Evolutionary conservation across 805 yeast species (phyloP).

Genomic region (Metschnikowia baotianmanensis): DNA sequence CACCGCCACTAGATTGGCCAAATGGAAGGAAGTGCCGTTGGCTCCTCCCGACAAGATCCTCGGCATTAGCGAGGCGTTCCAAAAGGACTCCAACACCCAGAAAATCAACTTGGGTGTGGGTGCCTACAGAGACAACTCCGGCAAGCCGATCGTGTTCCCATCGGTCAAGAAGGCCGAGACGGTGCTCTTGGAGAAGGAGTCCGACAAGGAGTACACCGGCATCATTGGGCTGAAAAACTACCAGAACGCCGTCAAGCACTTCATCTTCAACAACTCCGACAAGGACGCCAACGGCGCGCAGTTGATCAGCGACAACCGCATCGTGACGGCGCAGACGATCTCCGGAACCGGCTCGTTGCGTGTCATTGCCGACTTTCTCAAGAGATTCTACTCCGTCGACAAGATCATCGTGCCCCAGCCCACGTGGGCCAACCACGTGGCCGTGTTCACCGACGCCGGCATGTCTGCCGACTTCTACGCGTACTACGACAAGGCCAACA

Average conservation of each 20-base stretch:
- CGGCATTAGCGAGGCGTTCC: slow-evolving; percentile 74
- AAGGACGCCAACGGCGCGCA: slow-evolving; percentile 53
- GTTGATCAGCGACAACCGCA: slow-evolving; percentile 57
- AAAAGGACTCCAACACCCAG: slow-evolving; percentile 56
- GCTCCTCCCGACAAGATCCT: slow-evolving; percentile 85
- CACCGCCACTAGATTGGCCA: slow-evolving; percentile 18
- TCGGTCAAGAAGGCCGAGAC: slow-evolving; percentile 66
- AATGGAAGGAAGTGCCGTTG: slow-evolving; percentile 40
- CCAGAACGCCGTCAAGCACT: slow-evolving; percentile 62
- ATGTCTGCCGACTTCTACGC: slow-evolving; percentile 59
- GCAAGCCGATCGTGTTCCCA: slow-evolving; percentile 87
- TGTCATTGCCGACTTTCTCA: slow-evolving; percentile 75
- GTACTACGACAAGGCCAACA: slow-evolving; percentile 64
- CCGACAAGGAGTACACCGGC: slow-evolving; percentile 82
- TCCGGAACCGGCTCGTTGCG: slow-evolving; percentile 96
- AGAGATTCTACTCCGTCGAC: slow-evolving; percentile 52
- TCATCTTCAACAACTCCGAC: slow-evolving; percentile 62
- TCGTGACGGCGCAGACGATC: slow-evolving; percentile 83
- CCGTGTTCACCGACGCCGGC: slow-evolving; percentile 75
- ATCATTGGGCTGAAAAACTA: slow-evolving; percentile 76
- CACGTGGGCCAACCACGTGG: slow-evolving; percentile 92
- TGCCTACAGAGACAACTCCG: slow-evolving; percentile 87
- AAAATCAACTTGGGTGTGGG: slow-evolving; percentile 78
- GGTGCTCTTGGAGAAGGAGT: slow-evolving; percentile 44
- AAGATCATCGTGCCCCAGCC: slow-evolving; percentile 78